Base-by-base conservation (phyloP, 169 alveolate species). In the Cryptosporidium muris region DNA sequence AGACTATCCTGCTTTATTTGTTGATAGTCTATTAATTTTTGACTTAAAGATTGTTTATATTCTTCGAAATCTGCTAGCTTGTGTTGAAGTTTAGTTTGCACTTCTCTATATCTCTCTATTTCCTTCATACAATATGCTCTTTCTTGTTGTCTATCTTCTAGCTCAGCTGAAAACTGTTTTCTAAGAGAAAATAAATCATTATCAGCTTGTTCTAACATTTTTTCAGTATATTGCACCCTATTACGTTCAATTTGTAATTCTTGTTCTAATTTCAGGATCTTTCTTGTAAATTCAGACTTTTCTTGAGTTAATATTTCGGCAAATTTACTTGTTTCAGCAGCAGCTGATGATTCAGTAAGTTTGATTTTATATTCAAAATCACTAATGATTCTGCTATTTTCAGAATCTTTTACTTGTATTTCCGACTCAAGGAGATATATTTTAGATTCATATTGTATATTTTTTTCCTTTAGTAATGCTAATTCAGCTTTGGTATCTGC, bases 111-210 rank as follows among this genome's bases (percentile, higher is more conserved):
- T 63, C 85, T 74, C 60, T 74, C 85, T 2, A 68, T 74, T 40
- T 74, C 85, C 25, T 74, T 74, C 67, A 74, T 74, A 48, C 67
- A 74, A 40, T 74, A 74, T 25, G 54, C 85, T 58, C 85, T 74
- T 45, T 74, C 85, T 37, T 74, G 85, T 4, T 74, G 85, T 34
- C 85, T 74, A 58, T 74, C 85, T 40, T 74, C 85, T 47, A 74
- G 54, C 34, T 74, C 85, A 11, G 85, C 85, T 5, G 85, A 74
- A 60, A 74, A 74, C 37, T 74, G 85, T 37, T 74, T 74, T 14
- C 85, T 74, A 6, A 74, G 37, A 34, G 62, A 52, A 11, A 56
- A n/a, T 64, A 74, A 25, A 58, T 74, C 85, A 16, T 74, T 74
- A 36, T 74, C 85, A 56, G 85, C 54, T 36, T 74, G 85, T 37